phyloP scores from a whole-genome alignment of 2,329 filamentous ascomycete species.

The Penicillium hesseltinei region DNA sequence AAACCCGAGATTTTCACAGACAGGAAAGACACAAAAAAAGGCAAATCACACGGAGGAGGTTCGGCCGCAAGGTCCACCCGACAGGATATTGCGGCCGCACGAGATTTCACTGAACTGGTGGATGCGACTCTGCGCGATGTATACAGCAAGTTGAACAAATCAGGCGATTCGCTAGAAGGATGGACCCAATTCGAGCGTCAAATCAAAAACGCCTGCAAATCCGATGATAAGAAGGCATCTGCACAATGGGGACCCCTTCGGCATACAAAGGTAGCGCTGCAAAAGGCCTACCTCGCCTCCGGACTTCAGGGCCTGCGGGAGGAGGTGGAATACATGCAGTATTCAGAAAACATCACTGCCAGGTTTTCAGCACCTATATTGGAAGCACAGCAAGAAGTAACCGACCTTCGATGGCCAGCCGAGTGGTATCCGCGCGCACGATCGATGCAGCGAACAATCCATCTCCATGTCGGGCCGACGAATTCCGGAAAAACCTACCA shows the following conservation, averaged over 20 bases:
- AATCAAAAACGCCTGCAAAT: conserved; percentile 31
- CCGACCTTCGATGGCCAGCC: conserved; percentile 82
- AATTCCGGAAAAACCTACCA: conserved; percentile 99
- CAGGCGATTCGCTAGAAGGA: conserved; percentile 17
- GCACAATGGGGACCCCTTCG: conserved; percentile 22
- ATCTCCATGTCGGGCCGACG: conserved; percentile 92
- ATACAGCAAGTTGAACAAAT: conserved; percentile 17
- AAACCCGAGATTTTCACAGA: neutral
- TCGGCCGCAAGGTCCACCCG: conserved; percentile 3
- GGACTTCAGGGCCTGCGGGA: conserved; percentile 53
- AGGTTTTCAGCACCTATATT: conserved; percentile 58
- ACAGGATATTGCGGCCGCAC: conserved; percentile 17
- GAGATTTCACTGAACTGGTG: conserved; percentile 31
- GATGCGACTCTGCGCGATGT: conserved; percentile 27
- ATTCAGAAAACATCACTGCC: conserved; percentile 60
- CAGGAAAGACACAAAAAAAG: conserved; percentile 14
- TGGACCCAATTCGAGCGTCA: conserved; percentile 36
- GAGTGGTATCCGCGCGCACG: conserved; percentile 92
- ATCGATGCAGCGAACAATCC: conserved; percentile 74
- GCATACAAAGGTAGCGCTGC: conserved; percentile 43
- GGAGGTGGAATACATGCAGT: conserved; percentile 68
- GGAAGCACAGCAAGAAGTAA: conserved; percentile 61
- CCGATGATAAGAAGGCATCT: conserved; percentile 20
- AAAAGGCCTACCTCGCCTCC: conserved; percentile 57
- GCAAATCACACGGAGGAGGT: neutral